Conservation (phyloP, 2,329 filamentous ascomycete genomes). For the Penicillium nordicum region DNA sequence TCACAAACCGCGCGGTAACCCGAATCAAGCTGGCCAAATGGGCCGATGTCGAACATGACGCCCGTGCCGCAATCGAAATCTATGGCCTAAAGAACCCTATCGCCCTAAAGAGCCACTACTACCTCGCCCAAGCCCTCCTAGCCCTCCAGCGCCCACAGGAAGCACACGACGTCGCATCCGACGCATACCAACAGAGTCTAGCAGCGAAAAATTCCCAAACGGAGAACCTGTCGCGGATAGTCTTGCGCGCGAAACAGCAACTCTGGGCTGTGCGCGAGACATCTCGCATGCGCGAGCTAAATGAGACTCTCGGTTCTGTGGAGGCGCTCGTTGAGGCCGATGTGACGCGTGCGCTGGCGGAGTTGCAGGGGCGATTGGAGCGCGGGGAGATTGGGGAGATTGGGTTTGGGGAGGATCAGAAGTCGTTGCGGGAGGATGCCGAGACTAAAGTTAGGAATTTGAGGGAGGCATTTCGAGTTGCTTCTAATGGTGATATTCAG, state of each 20-base stretch:
- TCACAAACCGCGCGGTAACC: slow-evolving; percentile 85
- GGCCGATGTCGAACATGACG: slow-evolving; percentile 74
- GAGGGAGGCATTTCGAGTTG: slow-evolving; percentile 43
- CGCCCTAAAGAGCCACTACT: slow-evolving; percentile 79
- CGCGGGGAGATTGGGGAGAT: slow-evolving; percentile 52
- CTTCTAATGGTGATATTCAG: slow-evolving; percentile 40
- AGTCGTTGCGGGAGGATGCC: slow-evolving; percentile 52
- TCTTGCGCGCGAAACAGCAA: slow-evolving; percentile 78
- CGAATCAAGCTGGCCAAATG: slow-evolving; percentile 71
- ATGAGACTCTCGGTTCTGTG: slow-evolving; percentile 39
- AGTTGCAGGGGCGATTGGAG: slow-evolving; percentile 35
- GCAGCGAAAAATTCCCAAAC: slow-evolving; percentile 63
- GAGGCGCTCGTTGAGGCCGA: slow-evolving; percentile 43
- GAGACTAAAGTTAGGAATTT: slow-evolving; percentile 48
- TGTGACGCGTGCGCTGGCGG: slow-evolving; percentile 35
- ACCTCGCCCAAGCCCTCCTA: slow-evolving; percentile 80
- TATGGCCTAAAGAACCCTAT: slow-evolving; percentile 47
- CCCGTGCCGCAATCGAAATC: slow-evolving; percentile 68
- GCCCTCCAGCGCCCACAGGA: slow-evolving; percentile 67
- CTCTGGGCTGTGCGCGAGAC: slow-evolving; percentile 75
- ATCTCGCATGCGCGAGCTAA: slow-evolving; percentile 45
- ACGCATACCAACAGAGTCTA: slow-evolving; percentile 69
- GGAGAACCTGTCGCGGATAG: slow-evolving; percentile 66
- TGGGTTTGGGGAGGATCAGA: slow-evolving; percentile 66
- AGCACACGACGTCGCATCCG: slow-evolving; percentile 66